Conservation (phyloP, 108 stramenopile genomes). For the Aureococcus anophagefferens region DNA sequence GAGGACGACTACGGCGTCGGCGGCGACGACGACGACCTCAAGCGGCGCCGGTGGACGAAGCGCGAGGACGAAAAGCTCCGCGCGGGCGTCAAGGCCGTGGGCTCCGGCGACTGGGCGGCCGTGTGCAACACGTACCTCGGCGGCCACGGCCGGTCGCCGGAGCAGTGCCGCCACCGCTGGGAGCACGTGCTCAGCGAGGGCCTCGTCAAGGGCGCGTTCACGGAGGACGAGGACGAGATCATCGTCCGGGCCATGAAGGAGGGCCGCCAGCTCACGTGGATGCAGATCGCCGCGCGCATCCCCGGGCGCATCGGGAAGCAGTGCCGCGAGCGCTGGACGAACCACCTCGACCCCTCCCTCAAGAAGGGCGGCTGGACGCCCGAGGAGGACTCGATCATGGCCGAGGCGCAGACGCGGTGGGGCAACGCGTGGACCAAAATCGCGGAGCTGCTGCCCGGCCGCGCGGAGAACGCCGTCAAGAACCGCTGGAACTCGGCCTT, state of each 20-base stretch:
- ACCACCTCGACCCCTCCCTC: slow-evolving; percentile 53
- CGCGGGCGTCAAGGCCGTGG: not conserved
- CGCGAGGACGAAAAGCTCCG: not conserved
- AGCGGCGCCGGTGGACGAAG: not conserved
- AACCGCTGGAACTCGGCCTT: slow-evolving; percentile 32
- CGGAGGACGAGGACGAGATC: slow-evolving; percentile 57
- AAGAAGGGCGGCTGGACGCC: slow-evolving; percentile 46
- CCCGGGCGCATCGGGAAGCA: slow-evolving; percentile 98
- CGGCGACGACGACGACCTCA: not conserved
- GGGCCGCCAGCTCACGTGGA: slow-evolving; percentile 79
- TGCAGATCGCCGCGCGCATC: slow-evolving; percentile 72
- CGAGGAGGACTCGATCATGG: slow-evolving; percentile 48
- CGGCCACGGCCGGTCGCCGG: not conserved
- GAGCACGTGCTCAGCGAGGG: slow-evolving; percentile 21
- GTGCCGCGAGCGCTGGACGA: slow-evolving; percentile 86
- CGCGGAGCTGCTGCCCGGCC: not conserved
- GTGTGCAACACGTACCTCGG: not conserved
- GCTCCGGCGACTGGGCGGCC: not conserved
- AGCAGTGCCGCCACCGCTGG: not conserved
- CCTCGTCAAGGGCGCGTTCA: slow-evolving; percentile 71
- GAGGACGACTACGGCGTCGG: too few species aligned
- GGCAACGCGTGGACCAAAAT: not conserved
- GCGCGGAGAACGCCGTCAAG: slow-evolving; percentile 44
- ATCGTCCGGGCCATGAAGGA: slow-evolving; percentile 41
- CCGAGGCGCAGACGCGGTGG: slow-evolving; percentile 27